phyloP scores from a whole-genome alignment of 2,329 filamentous ascomycete species.

The Xylaria sp. region DNA sequence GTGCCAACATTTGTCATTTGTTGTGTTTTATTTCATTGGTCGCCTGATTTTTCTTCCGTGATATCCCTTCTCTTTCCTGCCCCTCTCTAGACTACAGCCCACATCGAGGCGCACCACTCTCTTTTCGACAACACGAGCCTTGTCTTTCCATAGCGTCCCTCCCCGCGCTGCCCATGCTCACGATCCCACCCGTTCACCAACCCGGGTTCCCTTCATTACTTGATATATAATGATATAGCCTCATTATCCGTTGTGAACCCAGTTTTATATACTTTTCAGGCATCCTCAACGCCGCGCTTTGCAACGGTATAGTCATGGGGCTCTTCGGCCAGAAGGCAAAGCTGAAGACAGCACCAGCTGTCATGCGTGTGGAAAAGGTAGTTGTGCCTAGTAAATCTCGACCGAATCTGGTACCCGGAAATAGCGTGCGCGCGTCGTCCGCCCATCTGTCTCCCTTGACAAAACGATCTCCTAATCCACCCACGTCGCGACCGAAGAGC shows the following conservation, averaged over 20 bases:
- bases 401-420: constrained; percentile 41
- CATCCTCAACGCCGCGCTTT: not conserved
- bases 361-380: constrained; percentile 65
- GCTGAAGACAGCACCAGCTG: constrained; percentile 63
- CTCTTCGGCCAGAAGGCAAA: constrained; percentile 59
- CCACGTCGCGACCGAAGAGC: constrained; percentile 54
- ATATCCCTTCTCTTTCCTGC: constrained; percentile 15
- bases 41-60: constrained; percentile 18
- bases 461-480: constrained; percentile 57
- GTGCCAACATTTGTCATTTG: constrained; percentile 26
- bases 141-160: constrained; percentile 1
- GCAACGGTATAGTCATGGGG: constrained; percentile 50
- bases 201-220: not conserved
- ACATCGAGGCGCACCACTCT: constrained; percentile 30
- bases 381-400: constrained; percentile 54
- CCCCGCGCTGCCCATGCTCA: constrained; percentile 14
- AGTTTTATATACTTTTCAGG: constrained; percentile 15
- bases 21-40: constrained; percentile 27
- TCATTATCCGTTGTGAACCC: not conserved
- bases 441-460: constrained; percentile 47
- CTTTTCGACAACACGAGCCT: constrained; percentile 23
- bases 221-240: constrained; percentile 24
- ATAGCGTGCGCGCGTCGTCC: constrained; percentile 41
- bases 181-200: constrained; percentile 1
- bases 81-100: constrained; percentile 10